Conservation (phyloP, 2,329 filamentous ascomycete species). For the Colletotrichum echinochloae region DNA sequence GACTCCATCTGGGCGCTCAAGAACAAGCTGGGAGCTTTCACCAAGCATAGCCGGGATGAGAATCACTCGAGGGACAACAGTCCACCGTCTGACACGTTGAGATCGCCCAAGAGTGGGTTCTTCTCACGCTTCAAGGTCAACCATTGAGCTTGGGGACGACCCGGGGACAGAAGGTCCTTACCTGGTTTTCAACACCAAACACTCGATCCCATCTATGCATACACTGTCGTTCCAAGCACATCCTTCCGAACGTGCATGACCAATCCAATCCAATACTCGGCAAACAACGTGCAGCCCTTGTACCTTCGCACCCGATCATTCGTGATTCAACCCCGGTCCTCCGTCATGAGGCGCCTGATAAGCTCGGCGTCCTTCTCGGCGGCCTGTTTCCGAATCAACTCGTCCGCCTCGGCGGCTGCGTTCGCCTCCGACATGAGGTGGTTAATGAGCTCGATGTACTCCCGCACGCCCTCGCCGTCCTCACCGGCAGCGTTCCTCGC, state of each 20-base stretch:
- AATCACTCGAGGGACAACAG: slow-evolving; percentile 41
- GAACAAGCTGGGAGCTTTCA: slow-evolving; percentile 53
- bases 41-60: slow-evolving; percentile 47
- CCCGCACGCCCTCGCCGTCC: slow-evolving; percentile 69
- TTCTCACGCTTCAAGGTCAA: slow-evolving; percentile 56
- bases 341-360: slow-evolving; percentile 62
- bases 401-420: slow-evolving; percentile 48
- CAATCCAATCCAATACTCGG: background rate
- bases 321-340: slow-evolving; percentile 52
- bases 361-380: slow-evolving; percentile 61
- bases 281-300: background rate
- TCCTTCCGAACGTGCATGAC: slow-evolving; percentile 11
- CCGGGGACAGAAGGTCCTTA: slow-evolving; percentile 7
- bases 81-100: slow-evolving; percentile 41
- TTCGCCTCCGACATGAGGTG: slow-evolving; percentile 57
- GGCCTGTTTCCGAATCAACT: slow-evolving; percentile 58
- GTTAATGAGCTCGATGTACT: slow-evolving; percentile 70
- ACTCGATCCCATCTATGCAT: slow-evolving; percentile 15
- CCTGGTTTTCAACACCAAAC: slow-evolving; percentile 2
- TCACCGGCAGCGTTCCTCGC: slow-evolving; percentile 63
- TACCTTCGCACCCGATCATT: background rate
- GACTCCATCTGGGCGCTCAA: slow-evolving; percentile 64
- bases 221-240: slow-evolving; percentile 14
- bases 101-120: slow-evolving; percentile 52
- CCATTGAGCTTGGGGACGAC: slow-evolving; percentile 14